A percentile compares a stretch with the other conserved stretches of the same genome.
phyloP scores from a whole-genome alignment of 2,329 filamentous ascomycete species.

The Phyllosticta citriasiana region DNA sequence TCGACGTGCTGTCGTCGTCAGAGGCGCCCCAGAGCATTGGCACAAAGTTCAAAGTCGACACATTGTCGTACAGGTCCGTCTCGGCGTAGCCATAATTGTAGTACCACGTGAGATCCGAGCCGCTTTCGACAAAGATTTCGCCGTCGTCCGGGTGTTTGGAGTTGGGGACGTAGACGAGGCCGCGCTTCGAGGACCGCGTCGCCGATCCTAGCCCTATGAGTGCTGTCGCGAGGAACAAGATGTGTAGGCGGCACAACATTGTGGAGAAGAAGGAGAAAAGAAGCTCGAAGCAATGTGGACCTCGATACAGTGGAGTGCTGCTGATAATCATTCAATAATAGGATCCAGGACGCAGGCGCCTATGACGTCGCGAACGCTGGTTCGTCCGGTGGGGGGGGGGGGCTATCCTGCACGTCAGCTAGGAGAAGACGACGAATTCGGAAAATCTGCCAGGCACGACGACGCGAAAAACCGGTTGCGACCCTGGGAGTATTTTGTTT shows the following conservation, averaged over 20 bases:
- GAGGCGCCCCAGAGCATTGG: slow-evolving; percentile 69
- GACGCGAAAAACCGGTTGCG: slow-evolving; percentile 3
- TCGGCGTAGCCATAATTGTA: slow-evolving; percentile 64
- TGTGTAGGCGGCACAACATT: not conserved
- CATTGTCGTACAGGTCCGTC: slow-evolving; percentile 27
- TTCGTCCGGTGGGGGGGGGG: not conserved
- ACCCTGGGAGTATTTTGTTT: not conserved
- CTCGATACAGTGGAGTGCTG: not conserved
- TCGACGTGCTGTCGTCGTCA: slow-evolving; percentile 29
- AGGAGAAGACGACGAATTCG: not conserved
- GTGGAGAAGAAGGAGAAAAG: not conserved
- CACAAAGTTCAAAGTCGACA: slow-evolving; percentile 54
- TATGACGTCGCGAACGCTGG: slow-evolving; percentile 6
- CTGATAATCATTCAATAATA: not conserved
- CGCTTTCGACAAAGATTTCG: slow-evolving; percentile 47
- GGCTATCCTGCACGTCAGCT: not conserved
- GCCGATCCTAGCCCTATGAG: slow-evolving; percentile 13
- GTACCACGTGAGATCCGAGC: slow-evolving; percentile 65
- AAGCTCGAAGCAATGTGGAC: not conserved
- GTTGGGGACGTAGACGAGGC: slow-evolving; percentile 59
- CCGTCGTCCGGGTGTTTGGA: slow-evolving; percentile 50
- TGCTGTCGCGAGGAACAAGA: slow-evolving; percentile 3
- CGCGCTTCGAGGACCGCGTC: slow-evolving; percentile 52
- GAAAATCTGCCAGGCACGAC: not conserved
- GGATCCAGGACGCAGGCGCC: not conserved